Evolutionary conservation across 495 filamentous ascomycete genomes (phyloP).

Genomic region (Chaetomium fimeti): DNA sequence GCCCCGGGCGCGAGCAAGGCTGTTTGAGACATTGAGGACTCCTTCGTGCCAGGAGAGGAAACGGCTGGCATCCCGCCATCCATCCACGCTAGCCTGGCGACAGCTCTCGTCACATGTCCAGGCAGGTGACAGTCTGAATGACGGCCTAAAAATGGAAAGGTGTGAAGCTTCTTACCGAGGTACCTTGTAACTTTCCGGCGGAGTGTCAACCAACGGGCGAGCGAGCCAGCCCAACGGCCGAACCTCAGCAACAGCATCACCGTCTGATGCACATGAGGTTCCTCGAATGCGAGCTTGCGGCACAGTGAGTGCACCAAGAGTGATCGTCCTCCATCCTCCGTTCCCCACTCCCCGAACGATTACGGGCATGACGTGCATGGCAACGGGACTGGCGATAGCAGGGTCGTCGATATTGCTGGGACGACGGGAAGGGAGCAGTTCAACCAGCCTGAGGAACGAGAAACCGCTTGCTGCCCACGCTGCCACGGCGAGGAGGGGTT

Average conservation of each 20-base stretch:
- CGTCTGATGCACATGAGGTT: slow-evolving; percentile 16
- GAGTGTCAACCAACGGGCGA: neutral
- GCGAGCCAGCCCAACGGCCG: neutral
- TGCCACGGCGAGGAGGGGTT: neutral
- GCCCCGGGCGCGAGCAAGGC: neutral
- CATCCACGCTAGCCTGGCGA: neutral
- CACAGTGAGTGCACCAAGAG: slow-evolving; percentile 3
- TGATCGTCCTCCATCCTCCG: neutral
- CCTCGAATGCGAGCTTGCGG: slow-evolving; percentile 14
- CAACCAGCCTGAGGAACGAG: slow-evolving; percentile 3
- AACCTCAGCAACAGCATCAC: slow-evolving; percentile 7
- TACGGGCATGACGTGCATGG: slow-evolving; percentile 1
- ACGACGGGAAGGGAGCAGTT: slow-evolving; percentile 5
- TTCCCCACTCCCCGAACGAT: neutral
- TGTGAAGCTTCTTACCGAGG: slow-evolving; percentile 12
- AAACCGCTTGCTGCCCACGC: too few relatives aligned
- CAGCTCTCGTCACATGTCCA: slow-evolving; percentile 13
- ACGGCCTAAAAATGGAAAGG: neutral
- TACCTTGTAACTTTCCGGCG: neutral
- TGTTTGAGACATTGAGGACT: neutral
- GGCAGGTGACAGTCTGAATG: neutral
- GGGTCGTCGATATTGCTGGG: neutral
- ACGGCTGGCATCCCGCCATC: too few relatives aligned
- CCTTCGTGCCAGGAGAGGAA: too few relatives aligned
- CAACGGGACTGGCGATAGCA: neutral